Conservation (phyloP, 129 eudicot genomes). For the Logfia minima region DNA sequence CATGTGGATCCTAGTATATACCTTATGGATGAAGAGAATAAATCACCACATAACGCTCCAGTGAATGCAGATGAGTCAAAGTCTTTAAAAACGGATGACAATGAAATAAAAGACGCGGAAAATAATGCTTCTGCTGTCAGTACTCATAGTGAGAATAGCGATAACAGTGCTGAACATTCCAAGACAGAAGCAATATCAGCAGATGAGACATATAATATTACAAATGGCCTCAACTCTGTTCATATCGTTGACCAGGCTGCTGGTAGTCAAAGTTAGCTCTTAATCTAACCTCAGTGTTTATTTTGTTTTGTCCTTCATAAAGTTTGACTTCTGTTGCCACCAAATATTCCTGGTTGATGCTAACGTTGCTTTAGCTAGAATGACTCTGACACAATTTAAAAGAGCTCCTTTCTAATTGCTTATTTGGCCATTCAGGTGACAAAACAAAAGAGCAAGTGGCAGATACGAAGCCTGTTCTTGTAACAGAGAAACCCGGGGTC, state of each 20-base stretch:
- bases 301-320: slow-evolving; percentile 16
- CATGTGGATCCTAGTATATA: slow-evolving; percentile 98
- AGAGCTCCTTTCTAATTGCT: slow-evolving; percentile 4
- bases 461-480: slow-evolving; percentile 39
- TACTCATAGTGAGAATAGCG: slow-evolving; percentile 34
- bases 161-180: slow-evolving; percentile 23
- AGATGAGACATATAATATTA: slow-evolving; percentile 36
- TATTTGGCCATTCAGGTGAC: slow-evolving; percentile 47
- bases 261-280: slow-evolving; percentile 44
- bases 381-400: neutral
- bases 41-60: slow-evolving; percentile 43
- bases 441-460: slow-evolving; percentile 46
- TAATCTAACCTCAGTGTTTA: slow-evolving; percentile 12
- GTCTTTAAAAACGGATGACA: slow-evolving; percentile 27
- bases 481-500: slow-evolving; percentile 65
- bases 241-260: slow-evolving; percentile 39
- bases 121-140: slow-evolving; percentile 27
- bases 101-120: slow-evolving; percentile 33
- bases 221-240: slow-evolving; percentile 47
- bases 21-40: slow-evolving; percentile 91
- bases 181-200: slow-evolving; percentile 32
- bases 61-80: slow-evolving; percentile 44
- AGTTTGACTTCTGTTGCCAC: slow-evolving; percentile 4
- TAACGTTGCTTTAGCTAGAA: neutral
- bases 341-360: neutral